Percentiles rank a stretch among this genome's conserved stretches.
Conservation (phyloP, 164 flowering plant genomes). For the Euptelea pleiosperma region DNA sequence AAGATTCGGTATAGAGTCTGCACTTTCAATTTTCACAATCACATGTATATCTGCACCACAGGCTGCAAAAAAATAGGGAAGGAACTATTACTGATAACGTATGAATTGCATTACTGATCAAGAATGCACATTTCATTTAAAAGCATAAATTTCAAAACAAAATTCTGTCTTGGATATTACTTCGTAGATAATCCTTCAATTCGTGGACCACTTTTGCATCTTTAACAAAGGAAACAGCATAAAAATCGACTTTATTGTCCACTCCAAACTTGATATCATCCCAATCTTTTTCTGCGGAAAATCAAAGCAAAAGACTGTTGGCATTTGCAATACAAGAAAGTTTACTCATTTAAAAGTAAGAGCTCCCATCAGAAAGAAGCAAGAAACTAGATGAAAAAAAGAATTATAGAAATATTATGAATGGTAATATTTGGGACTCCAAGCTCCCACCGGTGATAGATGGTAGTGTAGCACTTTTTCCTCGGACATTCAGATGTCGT, state of each 20-base stretch:
- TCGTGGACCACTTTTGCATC: conserved; percentile 91
- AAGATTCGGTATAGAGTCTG: conserved; percentile 86
- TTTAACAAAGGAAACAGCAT: conserved; percentile 97
- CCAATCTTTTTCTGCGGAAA: conserved; percentile 81
- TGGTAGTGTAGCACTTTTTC: conserved; percentile 98
- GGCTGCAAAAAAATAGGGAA: conserved; percentile 41
- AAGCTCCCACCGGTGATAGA: conserved; percentile 72
- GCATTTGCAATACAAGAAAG: conserved; percentile 6
- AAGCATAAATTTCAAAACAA: neutral
- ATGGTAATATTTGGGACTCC: neutral
- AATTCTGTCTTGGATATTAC: conserved; percentile 31
- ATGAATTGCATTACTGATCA: neutral
- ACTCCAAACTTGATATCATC: conserved; percentile 97
- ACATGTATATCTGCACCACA: conserved; percentile 80
- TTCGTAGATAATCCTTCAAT: conserved; percentile 75
- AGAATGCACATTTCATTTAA: neutral
- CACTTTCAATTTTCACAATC: conserved; percentile 86
- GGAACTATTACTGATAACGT: neutral
- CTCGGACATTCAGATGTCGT: conserved; percentile 93
- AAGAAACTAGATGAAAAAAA: neutral
- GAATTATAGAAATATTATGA: neutral
- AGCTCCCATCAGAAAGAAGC: neutral
- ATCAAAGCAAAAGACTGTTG: conserved; percentile 10
- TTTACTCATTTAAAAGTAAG: neutral
- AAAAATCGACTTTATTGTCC: conserved; percentile 86